Evolutionary conservation across 495 filamentous ascomycete genomes (phyloP).

Genomic region (Aspergillus panamensis): DNA sequence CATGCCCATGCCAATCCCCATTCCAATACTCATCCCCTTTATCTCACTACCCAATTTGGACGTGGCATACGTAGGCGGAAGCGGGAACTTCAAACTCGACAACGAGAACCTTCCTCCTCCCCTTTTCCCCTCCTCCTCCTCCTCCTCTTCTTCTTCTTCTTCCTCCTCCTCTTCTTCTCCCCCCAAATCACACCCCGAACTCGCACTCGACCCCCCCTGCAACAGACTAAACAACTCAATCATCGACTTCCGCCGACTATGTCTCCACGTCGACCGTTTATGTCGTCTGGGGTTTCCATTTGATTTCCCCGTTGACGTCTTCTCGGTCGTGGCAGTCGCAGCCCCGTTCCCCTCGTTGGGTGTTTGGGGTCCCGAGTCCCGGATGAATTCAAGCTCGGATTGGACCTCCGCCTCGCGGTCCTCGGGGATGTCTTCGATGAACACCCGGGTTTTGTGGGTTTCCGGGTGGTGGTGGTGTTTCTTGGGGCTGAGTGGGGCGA

Average conservation of each 20-base stretch:
- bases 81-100: slow-evolving; percentile 8
- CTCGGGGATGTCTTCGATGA: slow-evolving; percentile 25
- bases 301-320: neutral
- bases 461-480: slow-evolving; percentile 13
- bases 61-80: neutral
- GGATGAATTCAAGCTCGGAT: neutral
- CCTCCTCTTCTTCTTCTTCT: slow-evolving; percentile 9
- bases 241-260: slow-evolving; percentile 24
- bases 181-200: slow-evolving; percentile 4
- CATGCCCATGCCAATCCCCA: too few species aligned
- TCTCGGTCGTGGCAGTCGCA: too few species aligned
- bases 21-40: too few species aligned
- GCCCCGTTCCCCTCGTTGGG: too few species aligned
- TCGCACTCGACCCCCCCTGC: neutral
- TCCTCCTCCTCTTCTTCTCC: slow-evolving; percentile 1
- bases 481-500: neutral
- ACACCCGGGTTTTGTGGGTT: slow-evolving; percentile 15
- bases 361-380: too few species aligned
- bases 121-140: neutral
- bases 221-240: slow-evolving; percentile 24
- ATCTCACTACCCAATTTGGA: too few species aligned
- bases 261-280: slow-evolving; percentile 14
- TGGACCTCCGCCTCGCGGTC: slow-evolving; percentile 1
- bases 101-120: neutral
- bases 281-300: slow-evolving; percentile 1